Conservation (phyloP, 1,284 basidiomycete species). For the Inonotus hispidus region DNA sequence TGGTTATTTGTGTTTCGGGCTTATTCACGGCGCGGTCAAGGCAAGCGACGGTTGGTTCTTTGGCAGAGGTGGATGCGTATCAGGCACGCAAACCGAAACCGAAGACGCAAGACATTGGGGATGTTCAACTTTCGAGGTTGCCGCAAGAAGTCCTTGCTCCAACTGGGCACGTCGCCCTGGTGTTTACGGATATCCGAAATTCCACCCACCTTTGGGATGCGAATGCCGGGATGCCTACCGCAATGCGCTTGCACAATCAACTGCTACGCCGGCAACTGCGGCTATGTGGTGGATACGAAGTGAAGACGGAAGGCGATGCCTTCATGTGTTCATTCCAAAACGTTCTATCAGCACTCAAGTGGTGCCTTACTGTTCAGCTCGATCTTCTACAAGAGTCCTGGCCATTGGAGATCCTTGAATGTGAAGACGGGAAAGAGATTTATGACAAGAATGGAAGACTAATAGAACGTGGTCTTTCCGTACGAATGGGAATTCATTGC, state of each 20-base stretch:
- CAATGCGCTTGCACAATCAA: slow-evolving; percentile 89
- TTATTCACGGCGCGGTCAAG: slow-evolving; percentile 57
- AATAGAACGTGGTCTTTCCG: slow-evolving; percentile 85
- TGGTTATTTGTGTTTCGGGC: slow-evolving; percentile 88
- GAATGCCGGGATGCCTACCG: slow-evolving; percentile 93
- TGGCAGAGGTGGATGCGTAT: slow-evolving; percentile 38
- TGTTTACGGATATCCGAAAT: slow-evolving; percentile 98
- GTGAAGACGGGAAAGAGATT: slow-evolving; percentile 85
- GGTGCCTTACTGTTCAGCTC: slow-evolving; percentile 87
- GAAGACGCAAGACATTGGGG: slow-evolving; percentile 44
- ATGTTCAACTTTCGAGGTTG: slow-evolving; percentile 54
- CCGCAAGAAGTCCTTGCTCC: slow-evolving; percentile 86
- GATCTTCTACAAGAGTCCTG: slow-evolving; percentile 84
- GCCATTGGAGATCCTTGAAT: slow-evolving; percentile 93
- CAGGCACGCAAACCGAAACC: slow-evolving; percentile 29
- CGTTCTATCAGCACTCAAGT: slow-evolving; percentile 83
- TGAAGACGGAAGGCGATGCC: slow-evolving; percentile 99
- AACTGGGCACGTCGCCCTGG: slow-evolving; percentile 85
- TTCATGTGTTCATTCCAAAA: slow-evolving; percentile 99
- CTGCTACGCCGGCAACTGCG: slow-evolving; percentile 85
- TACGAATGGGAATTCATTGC: slow-evolving; percentile 98
- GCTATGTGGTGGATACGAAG: slow-evolving; percentile 95
- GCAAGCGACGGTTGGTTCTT: slow-evolving; percentile 40
- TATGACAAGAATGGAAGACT: slow-evolving; percentile 65
- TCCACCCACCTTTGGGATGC: slow-evolving; percentile 98